These are phyloP conservation scores for Leucocoprinus leucothites DNA, from an alignment of 768 basidiomycete genomes.

Conservation along the genomic window DNA sequence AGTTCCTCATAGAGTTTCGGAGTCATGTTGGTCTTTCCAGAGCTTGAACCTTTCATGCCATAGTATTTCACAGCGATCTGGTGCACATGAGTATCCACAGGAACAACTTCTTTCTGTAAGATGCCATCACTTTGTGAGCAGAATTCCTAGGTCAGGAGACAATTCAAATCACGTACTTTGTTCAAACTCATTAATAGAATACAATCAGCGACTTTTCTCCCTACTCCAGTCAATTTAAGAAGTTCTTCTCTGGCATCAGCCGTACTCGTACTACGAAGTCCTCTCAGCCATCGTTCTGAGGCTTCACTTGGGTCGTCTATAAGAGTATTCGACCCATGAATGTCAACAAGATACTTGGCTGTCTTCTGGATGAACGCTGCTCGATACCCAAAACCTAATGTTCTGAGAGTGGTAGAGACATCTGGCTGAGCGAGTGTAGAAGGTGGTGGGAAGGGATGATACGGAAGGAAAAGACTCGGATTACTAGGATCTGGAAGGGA, in stretches of 20 bases:
- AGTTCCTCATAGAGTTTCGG: slow-evolving; percentile 77
- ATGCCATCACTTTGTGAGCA: not conserved
- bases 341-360: slow-evolving; percentile 70
- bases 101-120: slow-evolving; percentile 74
- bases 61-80: slow-evolving; percentile 86
- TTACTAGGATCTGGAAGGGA: slow-evolving; percentile 35
- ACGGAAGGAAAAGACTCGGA: slow-evolving; percentile 31
- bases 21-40: slow-evolving; percentile 60
- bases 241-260: slow-evolving; percentile 69
- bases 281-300: slow-evolving; percentile 58
- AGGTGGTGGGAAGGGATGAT: slow-evolving; percentile 86
- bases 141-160: not conserved
- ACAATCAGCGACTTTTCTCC: slow-evolving; percentile 96
- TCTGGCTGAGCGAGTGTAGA: slow-evolving; percentile 55
- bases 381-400: slow-evolving; percentile 93
- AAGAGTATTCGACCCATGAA: slow-evolving; percentile 32
- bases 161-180: slow-evolving; percentile 51
- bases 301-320: slow-evolving; percentile 33
- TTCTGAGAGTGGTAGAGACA: slow-evolving; percentile 64
- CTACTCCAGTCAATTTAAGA: slow-evolving; percentile 85
- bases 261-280: slow-evolving; percentile 48
- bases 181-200: slow-evolving; percentile 89
- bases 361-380: slow-evolving; percentile 87
- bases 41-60: slow-evolving; percentile 47
- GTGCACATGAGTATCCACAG: slow-evolving; percentile 94